Evolutionary conservation across 2,329 filamentous ascomycete genomes (phyloP), one percentile per base, ranked within the genome.

Genomic region (Trichoderma atrobrunneum): DNA sequence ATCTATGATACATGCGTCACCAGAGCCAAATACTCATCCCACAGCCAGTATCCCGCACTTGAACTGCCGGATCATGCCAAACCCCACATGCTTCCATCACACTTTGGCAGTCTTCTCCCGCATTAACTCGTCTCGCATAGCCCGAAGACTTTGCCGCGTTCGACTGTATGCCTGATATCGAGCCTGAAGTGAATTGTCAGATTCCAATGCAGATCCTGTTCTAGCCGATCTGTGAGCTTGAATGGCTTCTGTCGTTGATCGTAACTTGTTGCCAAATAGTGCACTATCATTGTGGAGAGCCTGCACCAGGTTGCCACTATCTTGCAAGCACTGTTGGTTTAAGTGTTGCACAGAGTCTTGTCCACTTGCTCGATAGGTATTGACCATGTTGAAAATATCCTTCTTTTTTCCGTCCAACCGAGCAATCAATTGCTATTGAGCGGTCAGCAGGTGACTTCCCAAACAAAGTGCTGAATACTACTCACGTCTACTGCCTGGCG

Each of bases 401-500:
- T 64, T 72, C 72, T 79, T 77, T 26, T 75, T 79, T 24, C 71
- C 51, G 21, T 71, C 70, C 2, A 80, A 73, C 66, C 76, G 76
- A 36, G 54, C 60, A 62, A 77, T 65, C 67, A 80, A 73, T 68
- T 66, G 74, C 79, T 76, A 54, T 26, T 18, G 34, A 11, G 48
- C 65, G 6, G 72, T 72, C 51, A 72, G 67, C 34, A 34, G 18
- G 18, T 51, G 16, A 21, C 36, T 54, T 39, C 59, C n/a, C 21
- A 21, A 62, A 16, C 54, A 28, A 14, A 26, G 16, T 26, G 36
- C 18, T n/a, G 51, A 7, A 7, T 16, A 14, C 18, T 21, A 74
- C 77, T 73, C 73, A 80, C 79, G 56, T 78, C 74, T 18, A 79
- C 74, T 18, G 78, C 56, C 3, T n/a, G 16, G 4, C 28, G 57